A percentile compares a stretch with the other conserved stretches of the same genome.
These are phyloP conservation scores for Cruciata laevipes DNA, from an alignment of 257 asterid species.

Conservation along the genomic window DNA sequence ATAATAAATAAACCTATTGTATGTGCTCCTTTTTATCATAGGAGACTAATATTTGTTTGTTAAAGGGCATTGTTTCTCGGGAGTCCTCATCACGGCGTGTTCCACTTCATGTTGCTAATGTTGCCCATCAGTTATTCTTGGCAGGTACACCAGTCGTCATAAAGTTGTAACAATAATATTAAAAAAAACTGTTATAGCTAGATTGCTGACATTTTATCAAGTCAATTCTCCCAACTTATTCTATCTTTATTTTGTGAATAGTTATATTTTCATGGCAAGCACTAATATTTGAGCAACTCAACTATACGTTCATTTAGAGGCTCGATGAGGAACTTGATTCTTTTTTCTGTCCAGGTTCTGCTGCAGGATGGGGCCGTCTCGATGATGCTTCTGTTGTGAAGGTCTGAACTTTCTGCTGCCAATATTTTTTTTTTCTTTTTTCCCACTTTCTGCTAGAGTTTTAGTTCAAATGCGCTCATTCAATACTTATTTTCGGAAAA, in stretches of 20 bases:
- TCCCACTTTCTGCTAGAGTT: not conserved
- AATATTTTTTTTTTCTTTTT: not conserved
- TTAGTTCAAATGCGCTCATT: not conserved
- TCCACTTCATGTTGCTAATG: slow-evolving; percentile 79
- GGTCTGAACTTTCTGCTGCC: slow-evolving; percentile 40
- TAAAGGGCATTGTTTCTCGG: slow-evolving; percentile 92
- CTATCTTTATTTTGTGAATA: not conserved
- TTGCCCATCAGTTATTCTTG: slow-evolving; percentile 84
- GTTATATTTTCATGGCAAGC: not conserved
- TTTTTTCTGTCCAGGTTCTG: slow-evolving; percentile 67
- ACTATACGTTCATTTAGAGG: not conserved
- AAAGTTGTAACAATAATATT: not conserved
- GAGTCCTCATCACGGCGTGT: slow-evolving; percentile 70
- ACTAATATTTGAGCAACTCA: not conserved
- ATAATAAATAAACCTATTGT: not conserved
- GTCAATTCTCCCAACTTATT: not conserved
- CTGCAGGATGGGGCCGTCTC: slow-evolving; percentile 98
- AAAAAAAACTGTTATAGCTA: not conserved
- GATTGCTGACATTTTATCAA: not conserved
- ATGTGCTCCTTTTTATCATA: not conserved
- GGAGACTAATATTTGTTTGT: slow-evolving; percentile 17
- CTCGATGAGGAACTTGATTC: not conserved
- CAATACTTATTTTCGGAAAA: not conserved
- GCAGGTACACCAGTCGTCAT: slow-evolving; percentile 45
- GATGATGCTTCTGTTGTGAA: slow-evolving; percentile 95